Evolutionary conservation across 2,329 filamentous ascomycete genomes (phyloP).

Genomic region (Pyrenophora tritici-repentis): DNA sequence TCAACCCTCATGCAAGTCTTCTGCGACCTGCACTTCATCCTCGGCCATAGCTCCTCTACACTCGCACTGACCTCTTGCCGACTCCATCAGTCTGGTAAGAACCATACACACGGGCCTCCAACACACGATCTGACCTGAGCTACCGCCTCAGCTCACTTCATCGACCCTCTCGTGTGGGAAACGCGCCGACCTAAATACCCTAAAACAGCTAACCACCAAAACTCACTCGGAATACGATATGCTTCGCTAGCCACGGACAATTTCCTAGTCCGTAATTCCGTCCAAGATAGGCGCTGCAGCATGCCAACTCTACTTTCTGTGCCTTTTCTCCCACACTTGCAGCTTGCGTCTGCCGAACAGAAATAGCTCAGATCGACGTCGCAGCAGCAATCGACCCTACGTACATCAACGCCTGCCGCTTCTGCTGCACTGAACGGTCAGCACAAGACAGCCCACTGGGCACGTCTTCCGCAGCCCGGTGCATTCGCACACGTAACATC

Average conservation of each 20-base stretch:
- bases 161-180: neutral
- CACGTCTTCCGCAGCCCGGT: constrained; percentile 2
- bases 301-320: neutral
- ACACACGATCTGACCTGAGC: neutral
- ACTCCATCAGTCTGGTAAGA: constrained; percentile 9
- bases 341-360: constrained; percentile 1
- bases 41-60: constrained; percentile 9
- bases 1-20: constrained; percentile 2
- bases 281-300: too few species aligned
- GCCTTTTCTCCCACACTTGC: neutral
- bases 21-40: constrained; percentile 1
- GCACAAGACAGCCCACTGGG: constrained; percentile 4
- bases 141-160: neutral
- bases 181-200: neutral
- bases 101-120: constrained; percentile 12
- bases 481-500: constrained; percentile 1
- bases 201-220: neutral
- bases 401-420: neutral
- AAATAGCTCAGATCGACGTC: constrained; percentile 3
- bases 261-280: too few species aligned
- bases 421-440: constrained; percentile 4
- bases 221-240: too few species aligned
- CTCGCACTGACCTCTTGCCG: constrained; percentile 15
- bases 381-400: neutral
- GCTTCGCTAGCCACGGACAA: too few species aligned